Evolutionary conservation across 2,329 filamentous ascomycete species (phyloP), one percentile per base, ranked within the genome.

Genomic region (Rosellinia necatrix): DNA sequence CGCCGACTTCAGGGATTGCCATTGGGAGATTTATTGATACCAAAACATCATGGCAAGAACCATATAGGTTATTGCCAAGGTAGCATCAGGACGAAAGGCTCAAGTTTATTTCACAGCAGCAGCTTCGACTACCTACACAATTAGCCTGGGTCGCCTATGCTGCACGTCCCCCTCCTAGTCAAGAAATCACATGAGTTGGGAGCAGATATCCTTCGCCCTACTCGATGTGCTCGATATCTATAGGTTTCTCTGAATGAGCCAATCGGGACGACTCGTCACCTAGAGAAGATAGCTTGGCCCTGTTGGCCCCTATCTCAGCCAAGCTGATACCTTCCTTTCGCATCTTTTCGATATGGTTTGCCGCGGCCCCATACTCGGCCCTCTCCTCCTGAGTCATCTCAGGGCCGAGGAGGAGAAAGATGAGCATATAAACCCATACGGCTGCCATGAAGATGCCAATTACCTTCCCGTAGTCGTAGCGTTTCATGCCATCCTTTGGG

Each of bases 381-480:
- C 30, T 54, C 32, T 60, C 69, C 24, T 58, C 61, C 13, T 60
- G 63, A 10, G 54, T 71, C 49, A 63, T 62, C 32, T 64, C 60
- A 3, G 60, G 60, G 4, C 60, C 60, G 3, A 62, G 9, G n/a
- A 62, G 44, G 15, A 59, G 44, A 15, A 60, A 56, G 9, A 59
- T 38, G 13, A 56, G 25, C 13, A 60, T 46, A 30, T 56, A 60
- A 9, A 51, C 52, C 58, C 58, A 61, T 6, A 56, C 51, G 4
- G 51, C 54, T 10, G 29, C 52, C 51, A 59, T 44, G 32, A 62
- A 62, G 17, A 60, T 58, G 19, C 15, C 58, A 38, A 62, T 62
- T 3, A 60, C 60, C 30, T 40, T 58, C 22, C 60, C 60, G 21
- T 62, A 62, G 27, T 62, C 58, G 10, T 53, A 62, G 9, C 60